A percentile compares a stretch with the other conserved stretches of the same genome.
Evolutionary conservation across 257 asterid genomes (phyloP).

Genomic region (Solanum paucissectum): DNA sequence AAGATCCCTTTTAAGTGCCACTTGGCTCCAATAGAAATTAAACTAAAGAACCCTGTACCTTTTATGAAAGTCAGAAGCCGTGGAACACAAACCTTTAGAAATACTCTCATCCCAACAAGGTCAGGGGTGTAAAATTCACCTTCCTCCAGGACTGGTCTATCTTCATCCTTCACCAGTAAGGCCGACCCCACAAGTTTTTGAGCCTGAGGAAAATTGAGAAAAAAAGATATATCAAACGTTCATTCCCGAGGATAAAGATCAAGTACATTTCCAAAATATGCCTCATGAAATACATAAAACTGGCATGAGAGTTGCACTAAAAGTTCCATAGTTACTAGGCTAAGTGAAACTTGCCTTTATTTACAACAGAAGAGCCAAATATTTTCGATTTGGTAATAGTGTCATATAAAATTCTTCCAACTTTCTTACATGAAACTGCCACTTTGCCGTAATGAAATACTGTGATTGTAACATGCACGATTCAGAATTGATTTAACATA

Average conservation of each 20-base stretch:
- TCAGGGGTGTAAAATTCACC: constrained; percentile 82
- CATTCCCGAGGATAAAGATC: neutral
- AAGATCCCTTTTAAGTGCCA: neutral
- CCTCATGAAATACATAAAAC: neutral
- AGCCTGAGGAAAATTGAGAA: constrained; percentile 42
- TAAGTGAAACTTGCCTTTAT: neutral
- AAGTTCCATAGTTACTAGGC: neutral
- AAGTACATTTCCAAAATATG: neutral
- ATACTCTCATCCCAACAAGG: constrained; percentile 79
- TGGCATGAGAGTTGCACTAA: neutral
- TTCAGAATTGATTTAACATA: neutral
- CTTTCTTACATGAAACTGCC: neutral
- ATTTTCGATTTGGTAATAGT: neutral
- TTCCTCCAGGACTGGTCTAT: constrained; percentile 76
- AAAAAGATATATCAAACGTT: neutral
- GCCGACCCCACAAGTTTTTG: constrained; percentile 82
- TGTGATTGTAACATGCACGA: neutral
- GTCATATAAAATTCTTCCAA: neutral
- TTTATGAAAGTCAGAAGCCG: neutral
- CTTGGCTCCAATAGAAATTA: neutral
- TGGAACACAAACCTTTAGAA: constrained; percentile 60
- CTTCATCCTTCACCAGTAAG: constrained; percentile 62
- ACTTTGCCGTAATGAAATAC: neutral
- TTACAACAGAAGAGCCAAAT: neutral
- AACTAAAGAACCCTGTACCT: neutral